Evolutionary conservation across 1,139 yeast genomes (phyloP).

Genomic region (Magnusiomyces paraingens): DNA sequence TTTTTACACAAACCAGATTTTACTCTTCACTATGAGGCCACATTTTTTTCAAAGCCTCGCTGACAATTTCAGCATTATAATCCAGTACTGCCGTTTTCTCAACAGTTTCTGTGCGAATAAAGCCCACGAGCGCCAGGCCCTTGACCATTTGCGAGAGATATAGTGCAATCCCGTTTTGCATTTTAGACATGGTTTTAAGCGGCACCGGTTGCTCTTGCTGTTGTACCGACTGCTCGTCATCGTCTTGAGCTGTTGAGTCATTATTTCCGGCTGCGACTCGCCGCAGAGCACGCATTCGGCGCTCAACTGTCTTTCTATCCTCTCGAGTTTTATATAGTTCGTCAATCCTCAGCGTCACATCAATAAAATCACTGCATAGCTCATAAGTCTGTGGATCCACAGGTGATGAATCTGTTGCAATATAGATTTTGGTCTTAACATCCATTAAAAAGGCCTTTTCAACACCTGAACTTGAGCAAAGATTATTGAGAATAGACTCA

Average conservation of each 20-base stretch:
- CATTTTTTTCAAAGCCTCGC: conserved; percentile 70
- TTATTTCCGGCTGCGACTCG: background rate
- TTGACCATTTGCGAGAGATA: conserved; percentile 88
- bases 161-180: conserved; percentile 76
- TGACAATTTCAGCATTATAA: conserved; percentile 79
- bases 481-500: conserved; percentile 80
- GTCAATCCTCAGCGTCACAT: conserved; percentile 84
- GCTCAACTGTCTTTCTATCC: conserved; percentile 2
- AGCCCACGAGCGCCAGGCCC: conserved; percentile 85
- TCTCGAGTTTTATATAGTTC: conserved; percentile 27
- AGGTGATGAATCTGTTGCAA: conserved; percentile 93
- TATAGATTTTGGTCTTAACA: conserved; percentile 87
- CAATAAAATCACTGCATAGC: conserved; percentile 95
- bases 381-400: conserved; percentile 94
- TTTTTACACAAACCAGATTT: background rate
- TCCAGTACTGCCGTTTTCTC: conserved; percentile 66
- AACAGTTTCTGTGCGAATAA: conserved; percentile 54
- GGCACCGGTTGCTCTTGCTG: conserved; percentile 23
- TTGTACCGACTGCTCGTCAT: background rate
- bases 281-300: background rate
- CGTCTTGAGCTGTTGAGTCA: background rate
- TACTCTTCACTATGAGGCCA: conserved; percentile 39
- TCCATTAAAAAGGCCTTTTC: conserved; percentile 93
- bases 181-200: conserved; percentile 61
- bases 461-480: conserved; percentile 83